A percentile compares a stretch with the other conserved stretches of the same genome.
Evolutionary conservation across 2,329 filamentous ascomycete species (phyloP).

Genomic region (Scedosporium boydii): DNA sequence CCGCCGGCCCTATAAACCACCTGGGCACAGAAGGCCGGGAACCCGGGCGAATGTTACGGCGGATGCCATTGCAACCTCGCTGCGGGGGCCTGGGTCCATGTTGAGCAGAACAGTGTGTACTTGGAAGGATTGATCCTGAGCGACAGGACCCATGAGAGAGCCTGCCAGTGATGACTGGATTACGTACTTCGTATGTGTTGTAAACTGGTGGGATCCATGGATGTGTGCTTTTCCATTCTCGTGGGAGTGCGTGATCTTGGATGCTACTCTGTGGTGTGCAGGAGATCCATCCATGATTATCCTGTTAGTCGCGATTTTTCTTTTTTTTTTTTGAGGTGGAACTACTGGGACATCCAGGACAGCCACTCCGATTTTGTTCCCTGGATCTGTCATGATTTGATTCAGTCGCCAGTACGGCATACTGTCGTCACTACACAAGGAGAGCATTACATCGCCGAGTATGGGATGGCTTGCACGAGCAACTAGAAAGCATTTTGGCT

Average conservation of each 20-base stretch:
- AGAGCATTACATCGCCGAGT: too few relatives aligned
- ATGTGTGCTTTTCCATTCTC: background rate
- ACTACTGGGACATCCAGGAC: background rate
- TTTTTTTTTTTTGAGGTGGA: background rate
- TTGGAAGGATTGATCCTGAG: too few relatives aligned
- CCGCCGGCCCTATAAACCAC: background rate
- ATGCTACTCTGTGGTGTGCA: background rate
- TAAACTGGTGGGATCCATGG: background rate
- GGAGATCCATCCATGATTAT: background rate
- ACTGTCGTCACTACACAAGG: too few relatives aligned
- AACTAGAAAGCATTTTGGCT: too few relatives aligned
- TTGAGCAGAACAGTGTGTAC: background rate
- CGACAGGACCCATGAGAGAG: too few relatives aligned
- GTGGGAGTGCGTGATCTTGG: background rate
- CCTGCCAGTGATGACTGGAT: too few relatives aligned
- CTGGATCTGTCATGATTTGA: background rate
- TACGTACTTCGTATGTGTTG: too few relatives aligned
- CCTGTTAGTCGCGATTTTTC: background rate
- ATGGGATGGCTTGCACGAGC: too few relatives aligned
- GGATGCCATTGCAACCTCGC: slow-evolving; percentile 1
- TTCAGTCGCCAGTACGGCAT: background rate
- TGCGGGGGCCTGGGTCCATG: background rate
- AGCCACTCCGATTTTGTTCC: background rate
- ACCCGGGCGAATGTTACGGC: background rate
- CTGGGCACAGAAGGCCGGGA: background rate